Base-by-base conservation (phyloP, 805 yeast species). In the Nadsonia fulvescens region DNA sequence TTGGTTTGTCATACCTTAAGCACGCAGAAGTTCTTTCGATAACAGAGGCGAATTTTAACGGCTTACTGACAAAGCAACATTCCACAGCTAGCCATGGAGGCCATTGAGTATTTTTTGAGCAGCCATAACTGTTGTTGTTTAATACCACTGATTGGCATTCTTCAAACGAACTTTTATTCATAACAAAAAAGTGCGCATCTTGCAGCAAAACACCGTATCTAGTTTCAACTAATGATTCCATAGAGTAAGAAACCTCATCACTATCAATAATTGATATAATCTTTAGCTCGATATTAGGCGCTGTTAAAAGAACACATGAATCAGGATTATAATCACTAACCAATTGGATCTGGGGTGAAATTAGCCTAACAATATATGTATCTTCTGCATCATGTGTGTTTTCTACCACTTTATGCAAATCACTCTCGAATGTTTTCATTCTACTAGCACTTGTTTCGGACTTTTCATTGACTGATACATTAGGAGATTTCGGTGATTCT, bases 1-100 rank as follows among this genome's bases (percentile, higher is more conserved):
- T 56, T 5, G 67, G 56, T 32, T 57, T 56, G 36, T 74, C 78
- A 36, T 60, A 70, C 1, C 73, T 57, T 12, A 76, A 42, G 43
- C 68, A 61, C 13, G 70, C 54, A 0, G 83, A 65, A 3, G 78
- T 65, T 32, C 70, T 62, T 16, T 72, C 65, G 14, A 81, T 59
- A 19, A 83, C 51, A 25, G 70, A 56, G 29, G 63, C 61, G 8
- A 61, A 55, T 7, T 51, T 41, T 32, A 67, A 48, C 2, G 58
- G 39, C 1, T 60, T 55, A 11, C 64, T 56, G 26, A 70, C 69
- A 34, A 66, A 62, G 34, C 77, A 67, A 12, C 71, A 54, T 39
- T 79, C 92, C 24, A 66, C 44, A 2, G 83, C 81, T 17, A 82
- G 46, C 81, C 93, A 83, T 0, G 93, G 91, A 3, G 94, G 94